Evolutionary conservation across 2,329 filamentous ascomycete genomes (phyloP).

Genomic region (Taxawa tesnikishii): DNA sequence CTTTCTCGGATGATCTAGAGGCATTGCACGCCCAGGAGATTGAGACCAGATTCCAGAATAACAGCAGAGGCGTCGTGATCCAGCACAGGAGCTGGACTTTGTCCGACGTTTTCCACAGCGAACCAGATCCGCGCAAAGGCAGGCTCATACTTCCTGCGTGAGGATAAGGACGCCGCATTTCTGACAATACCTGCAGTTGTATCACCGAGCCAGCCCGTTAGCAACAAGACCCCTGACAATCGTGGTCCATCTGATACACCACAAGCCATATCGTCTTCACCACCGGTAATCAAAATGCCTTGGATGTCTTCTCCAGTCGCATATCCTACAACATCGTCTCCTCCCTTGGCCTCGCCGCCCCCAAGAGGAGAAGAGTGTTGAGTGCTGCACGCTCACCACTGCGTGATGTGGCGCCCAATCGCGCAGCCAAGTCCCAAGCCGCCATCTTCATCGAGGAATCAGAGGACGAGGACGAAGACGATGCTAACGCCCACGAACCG

Average conservation of each 20-base stretch:
- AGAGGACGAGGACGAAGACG: slow-evolving; percentile 25
- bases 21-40: slow-evolving; percentile 33
- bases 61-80: slow-evolving; percentile 33
- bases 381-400: slow-evolving; percentile 11
- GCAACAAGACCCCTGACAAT: slow-evolving; percentile 8
- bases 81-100: slow-evolving; percentile 38
- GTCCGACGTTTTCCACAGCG: slow-evolving; percentile 36
- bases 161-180: neutral
- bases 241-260: too few relatives aligned
- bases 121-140: slow-evolving; percentile 31
- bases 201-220: neutral
- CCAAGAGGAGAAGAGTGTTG: slow-evolving; percentile 20
- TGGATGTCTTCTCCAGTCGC: slow-evolving; percentile 47
- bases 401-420: slow-evolving; percentile 18
- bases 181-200: slow-evolving; percentile 1
- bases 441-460: slow-evolving; percentile 26
- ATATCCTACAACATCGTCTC: slow-evolving; percentile 41
- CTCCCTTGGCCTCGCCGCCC: slow-evolving; percentile 17
- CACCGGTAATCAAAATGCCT: slow-evolving; percentile 47
- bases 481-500: slow-evolving; percentile 4
- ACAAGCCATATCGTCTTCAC: too few relatives aligned
- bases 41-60: slow-evolving; percentile 30
- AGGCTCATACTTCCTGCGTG: too few relatives aligned
- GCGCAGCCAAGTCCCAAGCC: slow-evolving; percentile 21
- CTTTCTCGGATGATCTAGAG: slow-evolving; percentile 16